Base-by-base conservation (phyloP, 1,139 yeast genomes). In the Taphrina communis region DNA sequence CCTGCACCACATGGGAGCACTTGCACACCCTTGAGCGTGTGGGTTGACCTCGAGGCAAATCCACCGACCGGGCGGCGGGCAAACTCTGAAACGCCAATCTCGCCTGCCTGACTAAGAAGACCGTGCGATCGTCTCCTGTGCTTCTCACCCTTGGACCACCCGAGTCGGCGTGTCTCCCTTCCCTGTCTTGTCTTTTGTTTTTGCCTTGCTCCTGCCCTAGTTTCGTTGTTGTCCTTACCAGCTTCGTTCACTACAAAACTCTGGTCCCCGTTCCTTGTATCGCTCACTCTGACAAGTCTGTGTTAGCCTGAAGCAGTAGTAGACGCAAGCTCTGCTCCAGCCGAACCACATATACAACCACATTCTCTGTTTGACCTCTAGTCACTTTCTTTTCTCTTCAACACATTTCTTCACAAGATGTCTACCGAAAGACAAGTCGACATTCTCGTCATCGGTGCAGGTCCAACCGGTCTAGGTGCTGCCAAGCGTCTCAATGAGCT, bases 381-480 rank as follows among this genome's bases (percentile, higher is more conserved):
- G 31, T 25, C 31, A 25, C 31, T 25, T n/a, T 21, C 38, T 19
- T 25, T 31, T 31, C 36, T 31, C 38, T 50, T 2, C 35, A 17
- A 9, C 25, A 11, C 55, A 17, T n/a, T 21, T 19, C 35, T 44
- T 17, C 36, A 21, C 36, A 50, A 19, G 19, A 53, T 53, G 58
- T 35, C 42, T 14, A 6, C 58, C 7, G 42, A 53, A 9, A 44
- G 52, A 25, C 11, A 60, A 36, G 70, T 65, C 50, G 70, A 70
- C 25, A 59, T 66, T 12, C 66, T 70, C n/a, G 61, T 70, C 52
- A 68, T 70, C 42, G 70, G 72, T 46, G 71, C 72, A 6, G 72
- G 72, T 38, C 72, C 72, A 17, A 70, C 72, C 14, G 72, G 72
- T 21, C 71, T 70, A 12, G 72, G 72, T 25, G 72, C 72, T 42